Evolutionary conservation across 2,329 filamentous ascomycete genomes (phyloP).

Genomic region (Clarireedia homoeocarpa): DNA sequence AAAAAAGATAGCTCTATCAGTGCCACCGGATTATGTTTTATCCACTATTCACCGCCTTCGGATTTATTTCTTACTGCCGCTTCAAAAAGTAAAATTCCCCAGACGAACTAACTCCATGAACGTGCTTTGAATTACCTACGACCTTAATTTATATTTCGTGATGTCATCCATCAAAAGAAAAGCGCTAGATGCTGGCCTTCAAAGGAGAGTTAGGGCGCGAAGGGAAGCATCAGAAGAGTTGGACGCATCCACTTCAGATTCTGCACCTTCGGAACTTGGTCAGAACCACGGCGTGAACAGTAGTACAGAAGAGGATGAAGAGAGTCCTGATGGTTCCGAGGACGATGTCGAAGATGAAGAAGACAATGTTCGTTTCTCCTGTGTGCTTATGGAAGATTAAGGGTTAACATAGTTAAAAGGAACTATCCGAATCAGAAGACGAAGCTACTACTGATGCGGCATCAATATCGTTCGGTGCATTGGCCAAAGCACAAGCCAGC

Average conservation of each 20-base stretch:
- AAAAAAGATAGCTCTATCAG: background rate
- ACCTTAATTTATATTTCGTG: background rate
- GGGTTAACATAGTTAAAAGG: constrained; percentile 11
- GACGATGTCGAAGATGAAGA: constrained; percentile 20
- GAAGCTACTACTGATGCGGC: constrained; percentile 31
- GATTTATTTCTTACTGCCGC: background rate
- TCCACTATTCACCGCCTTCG: background rate
- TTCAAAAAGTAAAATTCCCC: background rate
- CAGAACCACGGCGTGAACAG: constrained; percentile 30
- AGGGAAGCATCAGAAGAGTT: constrained; percentile 25
- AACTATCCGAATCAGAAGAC: constrained; percentile 15
- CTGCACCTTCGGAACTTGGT: constrained; percentile 30
- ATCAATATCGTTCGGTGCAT: constrained; percentile 77
- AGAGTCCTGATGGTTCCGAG: constrained; percentile 30
- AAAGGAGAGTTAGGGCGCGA: constrained; percentile 27
- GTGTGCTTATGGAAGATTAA: background rate
- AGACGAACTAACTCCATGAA: background rate
- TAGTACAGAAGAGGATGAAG: constrained; percentile 25
- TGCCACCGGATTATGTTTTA: background rate
- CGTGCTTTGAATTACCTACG: background rate
- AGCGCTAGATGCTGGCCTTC: constrained; percentile 17
- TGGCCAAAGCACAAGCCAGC: constrained; percentile 76
- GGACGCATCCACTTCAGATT: constrained; percentile 26
- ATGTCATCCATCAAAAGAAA: constrained; percentile 28
- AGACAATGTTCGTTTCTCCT: constrained; percentile 5